Evolutionary conservation across 495 filamentous ascomycete genomes (phyloP).

Genomic region (Aspergillus nanangensis): DNA sequence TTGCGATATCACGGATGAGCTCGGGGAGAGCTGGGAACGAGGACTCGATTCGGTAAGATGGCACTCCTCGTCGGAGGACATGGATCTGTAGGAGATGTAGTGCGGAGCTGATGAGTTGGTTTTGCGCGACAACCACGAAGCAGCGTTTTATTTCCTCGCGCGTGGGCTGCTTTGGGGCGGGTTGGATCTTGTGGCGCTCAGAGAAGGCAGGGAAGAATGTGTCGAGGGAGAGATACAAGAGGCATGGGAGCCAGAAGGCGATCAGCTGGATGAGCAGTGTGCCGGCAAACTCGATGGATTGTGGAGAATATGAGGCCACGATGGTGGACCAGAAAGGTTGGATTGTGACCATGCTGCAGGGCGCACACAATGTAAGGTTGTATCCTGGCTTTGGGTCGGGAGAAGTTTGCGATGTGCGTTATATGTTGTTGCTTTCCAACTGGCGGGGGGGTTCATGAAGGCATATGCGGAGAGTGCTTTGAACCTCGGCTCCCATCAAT

Average conservation of each 20-base stretch:
- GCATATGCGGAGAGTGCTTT: no score
- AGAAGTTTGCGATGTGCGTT: no score
- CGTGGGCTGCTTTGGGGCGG: conserved; percentile 45
- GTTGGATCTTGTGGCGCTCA: conserved; percentile 52
- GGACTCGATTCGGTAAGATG: conserved; percentile 29
- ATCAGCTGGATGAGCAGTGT: conserved; percentile 42
- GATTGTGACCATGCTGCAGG: no score
- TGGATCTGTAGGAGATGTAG: conserved; percentile 31
- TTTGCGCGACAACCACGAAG: conserved; percentile 36
- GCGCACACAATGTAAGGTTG: no score
- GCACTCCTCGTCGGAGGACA: conserved; percentile 8
- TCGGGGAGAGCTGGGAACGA: conserved; percentile 28
- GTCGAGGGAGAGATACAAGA: conserved; percentile 42
- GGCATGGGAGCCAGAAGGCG: conserved; percentile 49
- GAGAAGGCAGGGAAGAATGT: conserved; percentile 41
- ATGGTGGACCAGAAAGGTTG: conserved; percentile 20
- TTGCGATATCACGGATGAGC: conserved; percentile 36
- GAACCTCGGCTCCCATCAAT: no score
- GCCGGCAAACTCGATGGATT: conserved; percentile 23
- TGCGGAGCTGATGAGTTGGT: conserved; percentile 39
- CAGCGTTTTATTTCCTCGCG: conserved; percentile 41
- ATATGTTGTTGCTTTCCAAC: no score
- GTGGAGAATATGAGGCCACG: conserved; percentile 19
- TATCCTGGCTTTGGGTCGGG: no score
- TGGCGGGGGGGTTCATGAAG: no score